phyloP scores from a whole-genome alignment of 768 basidiomycete species.

The Collybiopsis confluens region DNA sequence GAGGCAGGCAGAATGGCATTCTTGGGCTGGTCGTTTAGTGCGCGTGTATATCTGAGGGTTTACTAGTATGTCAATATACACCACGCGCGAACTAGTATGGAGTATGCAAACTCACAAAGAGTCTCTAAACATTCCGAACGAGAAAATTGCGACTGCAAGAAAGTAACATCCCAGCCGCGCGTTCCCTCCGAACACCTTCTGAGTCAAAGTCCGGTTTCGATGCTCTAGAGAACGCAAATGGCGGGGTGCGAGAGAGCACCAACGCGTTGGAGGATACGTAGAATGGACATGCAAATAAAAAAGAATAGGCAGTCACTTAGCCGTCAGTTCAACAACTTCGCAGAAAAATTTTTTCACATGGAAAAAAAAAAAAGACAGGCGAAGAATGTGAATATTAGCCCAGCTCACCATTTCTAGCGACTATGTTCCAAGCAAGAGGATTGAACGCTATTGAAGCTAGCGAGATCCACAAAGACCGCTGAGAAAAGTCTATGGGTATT shows the following conservation, averaged over 20 bases:
- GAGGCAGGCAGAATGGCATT: constrained; percentile 62
- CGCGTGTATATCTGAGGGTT: constrained; percentile 62
- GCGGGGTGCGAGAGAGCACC: no score
- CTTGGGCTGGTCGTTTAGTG: constrained; percentile 74
- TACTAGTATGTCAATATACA: no score
- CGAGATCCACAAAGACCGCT: constrained; percentile 64
- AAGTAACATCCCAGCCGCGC: constrained; percentile 78
- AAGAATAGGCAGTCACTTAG: not conserved
- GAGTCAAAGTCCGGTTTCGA: constrained; percentile 81
- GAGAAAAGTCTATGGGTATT: constrained; percentile 51
- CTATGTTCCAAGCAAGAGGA: constrained; percentile 92
- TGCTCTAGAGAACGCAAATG: constrained; percentile 39
- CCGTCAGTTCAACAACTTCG: no score
- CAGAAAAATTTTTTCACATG: not conserved
- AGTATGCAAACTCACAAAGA: constrained; percentile 67
- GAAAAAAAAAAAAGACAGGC: not conserved
- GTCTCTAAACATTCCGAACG: constrained; percentile 81
- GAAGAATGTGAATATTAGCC: no score
- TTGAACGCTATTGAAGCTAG: constrained; percentile 78
- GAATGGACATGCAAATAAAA: no score
- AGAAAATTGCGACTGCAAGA: constrained; percentile 83
- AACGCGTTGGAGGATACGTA: no score
- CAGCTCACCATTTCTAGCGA: constrained; percentile 85
- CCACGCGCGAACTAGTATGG: not conserved
- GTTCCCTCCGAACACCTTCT: constrained; percentile 68